A percentile compares a stretch with the other conserved stretches of the same genome.
Conservation (phyloP, 169 alveolate species). For the Eimeria necatrix region DNA sequence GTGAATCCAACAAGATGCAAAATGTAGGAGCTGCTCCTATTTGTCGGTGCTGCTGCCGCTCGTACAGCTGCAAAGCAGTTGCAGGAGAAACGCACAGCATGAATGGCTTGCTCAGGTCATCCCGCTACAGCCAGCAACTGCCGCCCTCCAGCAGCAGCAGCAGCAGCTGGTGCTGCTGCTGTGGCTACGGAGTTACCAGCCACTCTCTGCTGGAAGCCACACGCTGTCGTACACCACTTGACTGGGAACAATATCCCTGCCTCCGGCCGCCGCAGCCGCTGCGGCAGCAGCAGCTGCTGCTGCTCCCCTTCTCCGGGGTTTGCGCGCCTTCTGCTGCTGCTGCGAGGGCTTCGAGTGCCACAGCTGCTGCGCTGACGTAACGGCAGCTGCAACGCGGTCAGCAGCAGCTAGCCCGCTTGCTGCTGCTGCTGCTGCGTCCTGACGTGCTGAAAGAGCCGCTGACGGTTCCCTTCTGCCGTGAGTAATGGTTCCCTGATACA, state of each 20-base stretch:
- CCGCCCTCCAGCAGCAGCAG: no score
- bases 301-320: background rate
- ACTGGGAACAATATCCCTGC: background rate
- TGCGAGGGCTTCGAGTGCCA: background rate
- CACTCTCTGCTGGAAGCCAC: background rate
- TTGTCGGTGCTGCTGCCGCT: background rate
- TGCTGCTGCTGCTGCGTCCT: background rate
- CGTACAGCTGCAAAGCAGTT: background rate
- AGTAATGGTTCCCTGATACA: background rate
- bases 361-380: background rate
- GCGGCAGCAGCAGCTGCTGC: background rate
- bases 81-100: no score
- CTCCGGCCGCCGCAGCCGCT: background rate
- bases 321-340: background rate
- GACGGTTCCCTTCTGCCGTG: background rate
- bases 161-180: no score
- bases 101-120: no score
- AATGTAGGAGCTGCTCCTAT: background rate
- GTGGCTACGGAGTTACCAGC: background rate
- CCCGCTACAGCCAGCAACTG: no score
- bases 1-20: no score
- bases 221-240: background rate
- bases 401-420: background rate
- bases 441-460: background rate
- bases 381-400: background rate